Conservation (phyloP, 2,329 filamentous ascomycete species). For the Ilyonectria robusta region DNA sequence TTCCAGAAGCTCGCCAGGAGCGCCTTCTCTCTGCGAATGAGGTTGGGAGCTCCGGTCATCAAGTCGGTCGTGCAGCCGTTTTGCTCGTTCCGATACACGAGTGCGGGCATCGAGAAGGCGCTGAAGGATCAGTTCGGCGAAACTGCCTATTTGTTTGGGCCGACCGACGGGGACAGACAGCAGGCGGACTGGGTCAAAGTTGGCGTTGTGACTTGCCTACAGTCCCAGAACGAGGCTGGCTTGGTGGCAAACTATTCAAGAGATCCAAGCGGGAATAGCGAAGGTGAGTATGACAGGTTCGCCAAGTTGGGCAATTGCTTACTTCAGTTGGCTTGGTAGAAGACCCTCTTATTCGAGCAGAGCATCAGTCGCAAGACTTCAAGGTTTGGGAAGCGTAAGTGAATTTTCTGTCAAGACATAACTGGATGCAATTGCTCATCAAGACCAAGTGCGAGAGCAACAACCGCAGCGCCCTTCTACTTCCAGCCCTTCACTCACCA, state of each 20-base stretch:
- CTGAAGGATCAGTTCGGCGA: conserved; percentile 1
- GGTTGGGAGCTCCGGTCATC: conserved; percentile 1
- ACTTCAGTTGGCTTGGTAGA: background rate
- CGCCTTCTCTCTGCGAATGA: conserved; percentile 14
- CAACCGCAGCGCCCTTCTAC: conserved; percentile 23
- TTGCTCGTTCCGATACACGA: conserved; percentile 24
- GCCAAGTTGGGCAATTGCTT: background rate
- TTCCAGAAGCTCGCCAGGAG: conserved; percentile 6
- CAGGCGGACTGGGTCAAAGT: conserved; percentile 27
- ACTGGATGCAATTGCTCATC: background rate
- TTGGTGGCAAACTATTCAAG: conserved; percentile 34
- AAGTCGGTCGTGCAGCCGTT: conserved; percentile 25
- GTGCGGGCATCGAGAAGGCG: conserved; percentile 15
- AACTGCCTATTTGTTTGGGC: conserved; percentile 12
- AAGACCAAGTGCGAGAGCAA: conserved; percentile 24
- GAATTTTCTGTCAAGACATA: too few species aligned
- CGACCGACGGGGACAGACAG: background rate
- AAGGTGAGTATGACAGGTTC: conserved; percentile 5
- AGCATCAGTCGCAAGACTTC: conserved; percentile 18
- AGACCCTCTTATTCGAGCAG: conserved; percentile 21
- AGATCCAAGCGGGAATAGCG: conserved; percentile 2
- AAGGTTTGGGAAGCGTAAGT: conserved; percentile 33
- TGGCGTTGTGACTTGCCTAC: conserved; percentile 23
- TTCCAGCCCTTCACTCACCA: conserved; percentile 25
- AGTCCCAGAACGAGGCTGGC: background rate